Evolutionary conservation across 2,329 filamentous ascomycete genomes (phyloP).

Genomic region (Pezicula rhizophila): DNA sequence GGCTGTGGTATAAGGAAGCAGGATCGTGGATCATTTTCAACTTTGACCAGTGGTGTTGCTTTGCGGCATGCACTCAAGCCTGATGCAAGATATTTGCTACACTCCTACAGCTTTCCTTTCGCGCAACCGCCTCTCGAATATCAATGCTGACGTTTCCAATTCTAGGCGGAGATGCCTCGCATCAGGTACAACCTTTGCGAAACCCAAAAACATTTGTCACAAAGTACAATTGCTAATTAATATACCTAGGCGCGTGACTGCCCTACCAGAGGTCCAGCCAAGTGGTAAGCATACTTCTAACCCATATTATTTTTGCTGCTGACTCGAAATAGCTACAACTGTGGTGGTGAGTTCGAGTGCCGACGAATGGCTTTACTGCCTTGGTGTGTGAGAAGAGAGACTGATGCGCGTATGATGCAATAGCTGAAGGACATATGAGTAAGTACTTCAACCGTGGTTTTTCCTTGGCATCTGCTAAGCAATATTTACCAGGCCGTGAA

Average conservation of each 20-base stretch:
- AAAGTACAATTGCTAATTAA: slow-evolving; percentile 7
- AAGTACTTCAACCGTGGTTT: slow-evolving; percentile 32
- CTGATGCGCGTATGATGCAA: slow-evolving; percentile 25
- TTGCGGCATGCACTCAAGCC: no score
- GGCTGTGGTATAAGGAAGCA: no score
- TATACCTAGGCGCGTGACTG: slow-evolving; percentile 67
- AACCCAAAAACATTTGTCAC: slow-evolving; percentile 22
- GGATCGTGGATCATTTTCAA: no score
- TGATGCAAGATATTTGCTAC: no score
- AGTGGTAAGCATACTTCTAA: slow-evolving; percentile 55
- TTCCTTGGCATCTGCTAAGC: slow-evolving; percentile 12
- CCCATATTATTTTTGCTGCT: slow-evolving; percentile 2
- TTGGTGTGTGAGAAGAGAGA: slow-evolving; percentile 10
- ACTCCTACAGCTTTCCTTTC: no score
- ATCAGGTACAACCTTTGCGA: slow-evolving; percentile 53
- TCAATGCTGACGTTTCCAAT: slow-evolving; percentile 17
- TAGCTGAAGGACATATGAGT: slow-evolving; percentile 71
- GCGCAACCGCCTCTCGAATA: background rate
- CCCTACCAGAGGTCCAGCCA: slow-evolving; percentile 75
- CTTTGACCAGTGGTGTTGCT: no score
- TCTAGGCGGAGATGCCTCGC: slow-evolving; percentile 65
- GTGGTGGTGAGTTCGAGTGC: slow-evolving; percentile 54
- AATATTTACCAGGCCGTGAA: slow-evolving; percentile 61
- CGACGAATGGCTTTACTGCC: slow-evolving; percentile 14
- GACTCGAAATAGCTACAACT: slow-evolving; percentile 62